Percentiles rank a stretch among this genome's conserved stretches.
phyloP scores from a whole-genome alignment of 1,284 basidiomycete species.

The Leccinum insolens region DNA sequence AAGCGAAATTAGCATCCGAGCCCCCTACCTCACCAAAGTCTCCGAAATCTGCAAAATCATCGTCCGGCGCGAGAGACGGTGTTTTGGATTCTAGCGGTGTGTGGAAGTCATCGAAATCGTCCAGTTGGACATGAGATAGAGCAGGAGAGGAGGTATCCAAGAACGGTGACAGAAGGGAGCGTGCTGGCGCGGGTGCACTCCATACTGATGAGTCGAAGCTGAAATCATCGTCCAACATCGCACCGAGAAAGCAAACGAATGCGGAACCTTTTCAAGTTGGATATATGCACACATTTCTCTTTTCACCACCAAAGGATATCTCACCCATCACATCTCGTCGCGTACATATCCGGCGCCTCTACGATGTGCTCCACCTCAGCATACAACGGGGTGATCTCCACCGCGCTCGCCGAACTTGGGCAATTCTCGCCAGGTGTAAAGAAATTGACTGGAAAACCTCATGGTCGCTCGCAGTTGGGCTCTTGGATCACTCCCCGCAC shows the following conservation, averaged over 20 bases:
- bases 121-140: constrained; percentile 54
- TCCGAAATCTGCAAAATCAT: constrained; percentile 86
- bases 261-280: not conserved
- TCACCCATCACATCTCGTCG: constrained; percentile 56
- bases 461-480: constrained; percentile 72
- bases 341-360: constrained; percentile 71
- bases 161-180: constrained; percentile 34
- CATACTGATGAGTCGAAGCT: constrained; percentile 73
- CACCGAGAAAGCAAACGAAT: constrained; percentile 18
- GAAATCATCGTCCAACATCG: constrained; percentile 70
- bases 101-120: constrained; percentile 71
- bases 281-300: constrained; percentile 49
- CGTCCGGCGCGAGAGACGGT: constrained; percentile 50
- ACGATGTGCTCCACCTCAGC: constrained; percentile 74
- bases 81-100: constrained; percentile 50
- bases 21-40: constrained; percentile 76
- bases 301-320: constrained; percentile 52
- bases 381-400: constrained; percentile 69
- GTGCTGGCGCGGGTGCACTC: constrained; percentile 51
- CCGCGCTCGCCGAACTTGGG: constrained; percentile 77
- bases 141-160: constrained; percentile 29
- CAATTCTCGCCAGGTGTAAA: constrained; percentile 80
- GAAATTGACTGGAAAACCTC: constrained; percentile 78
- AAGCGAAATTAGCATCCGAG: constrained; percentile 33
- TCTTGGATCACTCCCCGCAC: constrained; percentile 47